These are phyloP conservation scores for Pichia sp. DNA, from an alignment of 1,139 yeast genomes.

Conservation along the genomic window DNA sequence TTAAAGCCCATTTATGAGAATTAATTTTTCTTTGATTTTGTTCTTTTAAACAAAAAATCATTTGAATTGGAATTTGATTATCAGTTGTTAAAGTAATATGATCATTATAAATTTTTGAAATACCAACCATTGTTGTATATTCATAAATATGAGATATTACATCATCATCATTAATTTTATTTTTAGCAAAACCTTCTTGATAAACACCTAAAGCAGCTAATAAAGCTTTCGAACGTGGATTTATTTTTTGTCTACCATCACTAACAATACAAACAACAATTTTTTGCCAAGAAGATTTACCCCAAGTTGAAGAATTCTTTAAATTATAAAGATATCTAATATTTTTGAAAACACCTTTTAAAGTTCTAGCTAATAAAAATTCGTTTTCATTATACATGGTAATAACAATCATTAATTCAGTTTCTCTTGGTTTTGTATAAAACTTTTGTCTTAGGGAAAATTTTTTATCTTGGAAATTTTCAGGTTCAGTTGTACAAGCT, in stretches of 20 bases:
- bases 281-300: constrained; percentile 74
- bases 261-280: constrained; percentile 69
- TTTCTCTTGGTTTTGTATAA: constrained; percentile 59
- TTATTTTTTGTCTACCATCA: constrained; percentile 68
- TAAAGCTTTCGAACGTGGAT: constrained; percentile 58
- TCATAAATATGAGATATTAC: constrained; percentile 75
- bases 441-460: constrained; percentile 64
- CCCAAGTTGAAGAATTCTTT: constrained; percentile 63
- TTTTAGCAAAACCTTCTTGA: constrained; percentile 80
- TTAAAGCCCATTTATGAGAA: constrained; percentile 82
- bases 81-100: constrained; percentile 45
- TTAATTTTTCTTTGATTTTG: constrained; percentile 70
- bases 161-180: constrained; percentile 60
- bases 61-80: constrained; percentile 63
- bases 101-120: constrained; percentile 50
- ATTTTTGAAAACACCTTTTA: constrained; percentile 73
- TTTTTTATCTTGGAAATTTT: constrained; percentile 48
- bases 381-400: constrained; percentile 84
- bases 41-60: constrained; percentile 73
- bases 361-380: constrained; percentile 60
- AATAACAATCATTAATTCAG: constrained; percentile 68
- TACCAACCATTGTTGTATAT: constrained; percentile 73
- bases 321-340: constrained; percentile 55
- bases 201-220: constrained; percentile 69
- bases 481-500: constrained; percentile 78